These are phyloP conservation scores for Cladobotryum protrusum DNA, from an alignment of 2,329 filamentous ascomycete species.

Conservation along the genomic window DNA sequence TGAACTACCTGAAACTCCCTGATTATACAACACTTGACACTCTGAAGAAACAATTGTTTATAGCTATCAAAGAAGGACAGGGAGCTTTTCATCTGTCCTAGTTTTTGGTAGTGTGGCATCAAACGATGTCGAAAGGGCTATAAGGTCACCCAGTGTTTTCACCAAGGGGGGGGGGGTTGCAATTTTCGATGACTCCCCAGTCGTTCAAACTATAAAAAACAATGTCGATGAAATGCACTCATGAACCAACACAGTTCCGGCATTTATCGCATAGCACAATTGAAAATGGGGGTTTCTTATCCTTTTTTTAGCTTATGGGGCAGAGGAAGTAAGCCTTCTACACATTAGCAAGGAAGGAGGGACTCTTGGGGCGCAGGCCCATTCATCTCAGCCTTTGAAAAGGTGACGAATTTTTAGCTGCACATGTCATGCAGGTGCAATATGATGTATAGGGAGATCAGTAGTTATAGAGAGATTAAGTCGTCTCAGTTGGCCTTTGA, in stretches of 20 bases:
- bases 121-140: background rate
- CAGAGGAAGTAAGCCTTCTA: background rate
- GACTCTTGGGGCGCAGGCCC: background rate
- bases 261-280: too few species aligned
- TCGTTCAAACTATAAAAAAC: too few species aligned
- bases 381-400: background rate
- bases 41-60: constrained; percentile 71
- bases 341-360: background rate
- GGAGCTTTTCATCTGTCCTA: constrained; percentile 95
- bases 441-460: background rate
- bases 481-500: constrained; percentile 5
- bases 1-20: constrained; percentile 96
- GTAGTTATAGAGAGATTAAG: constrained; percentile 1
- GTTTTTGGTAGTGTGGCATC: background rate
- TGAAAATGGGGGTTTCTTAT: too few species aligned
- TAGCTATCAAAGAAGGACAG: constrained; percentile 90
- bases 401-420: background rate
- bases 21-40: constrained; percentile 79
- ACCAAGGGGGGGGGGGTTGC: background rate
- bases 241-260: too few species aligned
- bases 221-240: too few species aligned
- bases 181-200: too few species aligned
- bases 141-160: background rate
- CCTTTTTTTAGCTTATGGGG: background rate
- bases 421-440: background rate